Evolutionary conservation across 1,284 basidiomycete species (phyloP), one percentile per base, ranked within the genome.

Genomic region (Leccinum pachyderme): DNA sequence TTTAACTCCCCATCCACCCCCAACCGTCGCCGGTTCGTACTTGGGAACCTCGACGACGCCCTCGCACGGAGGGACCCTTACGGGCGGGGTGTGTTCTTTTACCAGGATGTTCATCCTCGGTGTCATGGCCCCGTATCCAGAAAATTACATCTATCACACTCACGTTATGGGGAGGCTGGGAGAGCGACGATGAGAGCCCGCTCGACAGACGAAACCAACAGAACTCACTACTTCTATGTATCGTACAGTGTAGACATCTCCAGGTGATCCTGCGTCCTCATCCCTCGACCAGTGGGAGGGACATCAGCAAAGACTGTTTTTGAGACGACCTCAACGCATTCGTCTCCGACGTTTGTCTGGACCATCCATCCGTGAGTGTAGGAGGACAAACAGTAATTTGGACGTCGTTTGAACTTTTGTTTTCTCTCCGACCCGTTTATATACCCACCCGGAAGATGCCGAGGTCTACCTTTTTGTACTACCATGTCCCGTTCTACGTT

Each of bases 241-340:
- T 53, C 52, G 55, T 59, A 56, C 49, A 27, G 22, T 54, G 85
- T 91, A 71, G 80, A 76, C 81, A 70, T 75, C 86, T 80, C 86
- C 86, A 91, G 89, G 89, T 91, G 84, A 86, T 91, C 89, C 84
- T 80, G 88, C 89, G 77, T 91, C 89, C 86, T 89, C 44, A 74
- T 85, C 77, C 81, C 89, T 91, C 89, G 72, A 91, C 89, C 89
- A 81, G 69, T 72, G 89, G 89, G 88, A 91, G 80, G 76, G 83
- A 80, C 88, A 77, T 79, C 89, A 83, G 89, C 89, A 82, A 81
- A 86, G 87, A 91, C 81, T 90, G 89, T 91, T 91, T 91, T 91
- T 81, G 85, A 86, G 86, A 77, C 69, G 74, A 68, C 81, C 73
- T 70, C 57, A 76, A 7, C 12, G 25, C 8, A 5, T 70, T 63